phyloP scores from a whole-genome alignment of 768 basidiomycete species.

The Cystofilobasidium macerans region DNA sequence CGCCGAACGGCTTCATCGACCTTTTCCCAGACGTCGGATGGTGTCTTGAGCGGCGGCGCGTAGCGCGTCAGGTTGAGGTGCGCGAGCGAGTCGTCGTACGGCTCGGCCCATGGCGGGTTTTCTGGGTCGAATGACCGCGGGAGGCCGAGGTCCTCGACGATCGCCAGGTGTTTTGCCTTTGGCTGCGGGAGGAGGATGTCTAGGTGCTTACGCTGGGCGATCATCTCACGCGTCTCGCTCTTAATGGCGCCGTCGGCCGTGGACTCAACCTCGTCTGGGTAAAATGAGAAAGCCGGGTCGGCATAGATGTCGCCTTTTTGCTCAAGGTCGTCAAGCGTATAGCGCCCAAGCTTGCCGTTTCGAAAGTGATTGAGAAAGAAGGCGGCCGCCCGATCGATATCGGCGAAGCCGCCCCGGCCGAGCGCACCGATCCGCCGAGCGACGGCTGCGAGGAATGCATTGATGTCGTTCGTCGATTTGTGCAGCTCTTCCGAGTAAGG shows the following conservation, averaged over 20 bases:
- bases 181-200: conserved; percentile 14
- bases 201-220: conserved; percentile 7
- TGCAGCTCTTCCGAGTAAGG: conserved; percentile 23
- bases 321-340: conserved; percentile 36
- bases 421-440: conserved; percentile 72
- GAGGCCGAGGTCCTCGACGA: conserved; percentile 1
- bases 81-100: conserved; percentile 24
- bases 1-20: conserved; percentile 22
- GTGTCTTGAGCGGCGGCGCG: conserved; percentile 13
- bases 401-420: conserved; percentile 59
- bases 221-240: not conserved
- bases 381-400: conserved; percentile 58
- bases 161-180: not conserved
- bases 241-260: not conserved
- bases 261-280: conserved; percentile 16
- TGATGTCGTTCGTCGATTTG: conserved; percentile 52
- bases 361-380: conserved; percentile 88
- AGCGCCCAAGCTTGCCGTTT: conserved; percentile 39
- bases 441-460: conserved; percentile 57
- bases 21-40: conserved; percentile 6
- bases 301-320: conserved; percentile 23
- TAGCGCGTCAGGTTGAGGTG: conserved; percentile 3
- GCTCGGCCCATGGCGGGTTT: conserved; percentile 22
- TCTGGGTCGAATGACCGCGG: conserved; percentile 15
- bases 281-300: conserved; percentile 26